Percentiles rank a stretch among this genome's conserved stretches.
These are phyloP conservation scores for Pseudopithomyces maydicus DNA, from an alignment of 2,329 filamentous ascomycete genomes.

Conservation along the genomic window DNA sequence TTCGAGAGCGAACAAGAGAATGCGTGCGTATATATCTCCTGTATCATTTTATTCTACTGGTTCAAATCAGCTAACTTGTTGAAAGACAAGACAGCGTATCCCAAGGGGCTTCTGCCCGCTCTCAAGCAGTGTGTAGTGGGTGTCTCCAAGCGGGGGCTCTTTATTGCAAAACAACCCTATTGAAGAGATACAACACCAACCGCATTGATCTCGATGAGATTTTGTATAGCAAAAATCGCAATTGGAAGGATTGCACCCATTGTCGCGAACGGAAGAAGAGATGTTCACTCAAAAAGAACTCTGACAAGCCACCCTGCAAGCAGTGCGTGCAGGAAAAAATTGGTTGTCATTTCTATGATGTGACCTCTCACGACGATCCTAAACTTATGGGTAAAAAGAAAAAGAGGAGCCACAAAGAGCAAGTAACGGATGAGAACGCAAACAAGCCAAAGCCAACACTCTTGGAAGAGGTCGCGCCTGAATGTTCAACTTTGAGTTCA, in stretches of 20 bases:
- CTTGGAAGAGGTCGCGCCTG: slow-evolving; percentile 2
- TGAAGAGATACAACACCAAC: not conserved
- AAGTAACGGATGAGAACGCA: not conserved
- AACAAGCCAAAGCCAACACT: not conserved
- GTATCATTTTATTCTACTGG: not conserved
- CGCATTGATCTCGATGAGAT: slow-evolving; percentile 28
- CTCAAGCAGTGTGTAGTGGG: slow-evolving; percentile 6
- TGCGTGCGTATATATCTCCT: slow-evolving; percentile 4
- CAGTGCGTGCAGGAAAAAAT: slow-evolving; percentile 30
- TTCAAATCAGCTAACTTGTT: not conserved
- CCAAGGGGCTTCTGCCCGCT: too few relatives aligned
- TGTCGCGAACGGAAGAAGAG: slow-evolving; percentile 34
- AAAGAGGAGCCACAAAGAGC: slow-evolving; percentile 9
- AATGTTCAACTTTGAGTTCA: slow-evolving; percentile 1
- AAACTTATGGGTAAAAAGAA: slow-evolving; percentile 11
- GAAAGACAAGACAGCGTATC: not conserved
- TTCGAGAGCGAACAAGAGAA: slow-evolving; percentile 21
- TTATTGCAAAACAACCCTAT: not conserved
- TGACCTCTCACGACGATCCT: not conserved
- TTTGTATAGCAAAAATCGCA: slow-evolving; percentile 22
- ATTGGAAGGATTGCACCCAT: slow-evolving; percentile 27
- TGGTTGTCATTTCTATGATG: slow-evolving; percentile 34
- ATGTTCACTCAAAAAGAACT: slow-evolving; percentile 39
- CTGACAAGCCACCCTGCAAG: slow-evolving; percentile 38
- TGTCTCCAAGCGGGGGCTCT: slow-evolving; percentile 3